These are phyloP conservation scores for Dendrostoma leiphaemia DNA, from an alignment of 2,329 filamentous ascomycete genomes.

Conservation along the genomic window DNA sequence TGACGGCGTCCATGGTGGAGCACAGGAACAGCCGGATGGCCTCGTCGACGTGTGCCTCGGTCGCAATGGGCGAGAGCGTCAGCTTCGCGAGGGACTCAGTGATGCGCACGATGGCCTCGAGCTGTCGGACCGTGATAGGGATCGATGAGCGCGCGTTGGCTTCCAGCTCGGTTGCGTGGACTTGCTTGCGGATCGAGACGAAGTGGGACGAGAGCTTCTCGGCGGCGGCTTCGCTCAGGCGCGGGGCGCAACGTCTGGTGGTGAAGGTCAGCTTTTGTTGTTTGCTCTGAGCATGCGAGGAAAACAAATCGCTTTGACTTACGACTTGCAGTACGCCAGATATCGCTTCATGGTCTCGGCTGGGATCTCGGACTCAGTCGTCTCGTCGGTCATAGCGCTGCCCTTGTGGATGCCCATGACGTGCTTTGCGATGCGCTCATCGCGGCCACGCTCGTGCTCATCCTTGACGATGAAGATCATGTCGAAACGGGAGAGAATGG, in stretches of 20 bases:
- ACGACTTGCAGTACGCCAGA: constrained; percentile 95
- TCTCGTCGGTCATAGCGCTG: constrained; percentile 76
- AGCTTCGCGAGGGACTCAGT: constrained; percentile 94
- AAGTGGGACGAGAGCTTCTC: constrained; percentile 98
- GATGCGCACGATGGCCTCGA: constrained; percentile 96
- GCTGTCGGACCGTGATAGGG: constrained; percentile 94
- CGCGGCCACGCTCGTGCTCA: constrained; percentile 84
- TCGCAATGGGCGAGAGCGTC: constrained; percentile 79
- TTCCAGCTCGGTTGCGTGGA: constrained; percentile 86
- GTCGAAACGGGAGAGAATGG: constrained; percentile 95
- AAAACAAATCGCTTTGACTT: constrained; percentile 36
- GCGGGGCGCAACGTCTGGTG: constrained; percentile 80
- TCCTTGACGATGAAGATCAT: constrained; percentile 99
- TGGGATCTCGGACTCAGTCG: constrained; percentile 81
- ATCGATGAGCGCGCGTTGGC: constrained; percentile 90
- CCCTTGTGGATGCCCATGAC: constrained; percentile 98
- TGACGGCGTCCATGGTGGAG: constrained; percentile 96
- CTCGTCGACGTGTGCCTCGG: constrained; percentile 91
- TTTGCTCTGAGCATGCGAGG: background rate
- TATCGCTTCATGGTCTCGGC: constrained; percentile 98
- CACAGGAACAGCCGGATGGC: constrained; percentile 95
- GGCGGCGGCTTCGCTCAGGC: constrained; percentile 83
- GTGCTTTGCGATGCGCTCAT: constrained; percentile 92
- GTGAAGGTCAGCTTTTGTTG: constrained; percentile 34
- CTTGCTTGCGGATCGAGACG: constrained; percentile 90